These are phyloP conservation scores for Spathaspora sp. DNA, from an alignment of 805 yeast species.

Conservation along the genomic window DNA sequence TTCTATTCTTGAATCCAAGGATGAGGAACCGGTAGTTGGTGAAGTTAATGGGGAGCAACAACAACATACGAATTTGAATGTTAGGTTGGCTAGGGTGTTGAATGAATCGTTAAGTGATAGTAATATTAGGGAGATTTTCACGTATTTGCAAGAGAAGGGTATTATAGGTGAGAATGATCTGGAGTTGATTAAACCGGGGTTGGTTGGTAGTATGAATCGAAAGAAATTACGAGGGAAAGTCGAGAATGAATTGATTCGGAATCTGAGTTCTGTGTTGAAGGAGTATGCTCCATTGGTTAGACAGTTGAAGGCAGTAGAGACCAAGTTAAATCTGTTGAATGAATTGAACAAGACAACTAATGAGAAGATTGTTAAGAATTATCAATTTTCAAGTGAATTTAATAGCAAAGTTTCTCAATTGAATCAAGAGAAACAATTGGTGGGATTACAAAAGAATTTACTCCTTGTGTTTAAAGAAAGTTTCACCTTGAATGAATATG, in stretches of 20 bases:
- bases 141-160: conserved; percentile 23
- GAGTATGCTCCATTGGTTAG: conserved; percentile 30
- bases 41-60: not conserved
- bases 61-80: not conserved
- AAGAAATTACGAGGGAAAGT: conserved; percentile 56
- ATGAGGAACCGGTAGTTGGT: conserved; percentile 4
- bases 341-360: conserved; percentile 29
- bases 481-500: conserved; percentile 69
- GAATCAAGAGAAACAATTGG: conserved; percentile 25
- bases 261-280: conserved; percentile 37
- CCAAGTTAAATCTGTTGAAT: conserved; percentile 17
- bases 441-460: conserved; percentile 48
- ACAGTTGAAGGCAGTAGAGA: conserved; percentile 20
- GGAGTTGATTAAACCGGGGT: conserved; percentile 42
- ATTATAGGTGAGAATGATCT: conserved; percentile 19
- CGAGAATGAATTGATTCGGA: conserved; percentile 56
- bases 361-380: conserved; percentile 33
- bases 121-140: conserved; percentile 29
- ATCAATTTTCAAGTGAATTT: conserved; percentile 18
- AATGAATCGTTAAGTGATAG: conserved; percentile 41
- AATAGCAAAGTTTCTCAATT: conserved; percentile 21
- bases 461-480: conserved; percentile 52
- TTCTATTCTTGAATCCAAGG: conserved; percentile 24
- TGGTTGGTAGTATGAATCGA: conserved; percentile 58
- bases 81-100: conserved; percentile 49